Conservation (phyloP, 1,139 yeast species). For the Taphrina communis region DNA sequence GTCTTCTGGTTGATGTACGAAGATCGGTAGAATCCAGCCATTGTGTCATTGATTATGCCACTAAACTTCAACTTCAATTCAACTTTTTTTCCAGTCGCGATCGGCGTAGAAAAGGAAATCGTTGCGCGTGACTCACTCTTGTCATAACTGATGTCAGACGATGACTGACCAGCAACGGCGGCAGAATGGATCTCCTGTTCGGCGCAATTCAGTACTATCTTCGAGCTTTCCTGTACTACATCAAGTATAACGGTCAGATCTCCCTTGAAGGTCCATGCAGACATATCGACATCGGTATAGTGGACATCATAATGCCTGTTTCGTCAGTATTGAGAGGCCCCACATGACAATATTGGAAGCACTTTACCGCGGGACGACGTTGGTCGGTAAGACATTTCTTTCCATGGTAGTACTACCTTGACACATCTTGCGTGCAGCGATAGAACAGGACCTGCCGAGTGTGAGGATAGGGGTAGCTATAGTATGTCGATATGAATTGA, state of each 20-base stretch:
- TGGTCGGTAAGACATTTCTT: conserved; percentile 40
- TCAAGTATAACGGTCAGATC: conserved; percentile 59
- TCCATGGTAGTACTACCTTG: conserved; percentile 18
- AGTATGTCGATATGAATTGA: not conserved
- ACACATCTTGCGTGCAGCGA: conserved; percentile 35
- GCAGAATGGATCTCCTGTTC: conserved; percentile 60
- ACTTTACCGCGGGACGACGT: conserved; percentile 40
- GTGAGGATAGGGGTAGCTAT: not conserved
- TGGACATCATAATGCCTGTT: conserved; percentile 66
- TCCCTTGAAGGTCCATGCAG: conserved; percentile 73
- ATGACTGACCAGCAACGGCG: conserved; percentile 35
- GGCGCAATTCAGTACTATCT: conserved; percentile 63
- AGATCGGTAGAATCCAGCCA: conserved; percentile 85
- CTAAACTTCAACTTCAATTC: conserved; percentile 64
- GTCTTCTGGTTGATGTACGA: conserved; percentile 63
- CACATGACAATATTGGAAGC: not conserved
- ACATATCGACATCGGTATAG: conserved; percentile 70
- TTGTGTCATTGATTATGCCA: conserved; percentile 69
- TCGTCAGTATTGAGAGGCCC: not conserved
- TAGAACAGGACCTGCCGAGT: conserved; percentile 7
- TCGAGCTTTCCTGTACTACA: conserved; percentile 62
- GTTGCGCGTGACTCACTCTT: conserved; percentile 68
- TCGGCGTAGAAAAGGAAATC: conserved; percentile 61
- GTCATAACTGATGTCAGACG: conserved; percentile 52
- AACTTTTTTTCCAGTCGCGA: conserved; percentile 56